phyloP scores from a whole-genome alignment of 192 early-diverging fungal species.

The Coemansia sp. region DNA sequence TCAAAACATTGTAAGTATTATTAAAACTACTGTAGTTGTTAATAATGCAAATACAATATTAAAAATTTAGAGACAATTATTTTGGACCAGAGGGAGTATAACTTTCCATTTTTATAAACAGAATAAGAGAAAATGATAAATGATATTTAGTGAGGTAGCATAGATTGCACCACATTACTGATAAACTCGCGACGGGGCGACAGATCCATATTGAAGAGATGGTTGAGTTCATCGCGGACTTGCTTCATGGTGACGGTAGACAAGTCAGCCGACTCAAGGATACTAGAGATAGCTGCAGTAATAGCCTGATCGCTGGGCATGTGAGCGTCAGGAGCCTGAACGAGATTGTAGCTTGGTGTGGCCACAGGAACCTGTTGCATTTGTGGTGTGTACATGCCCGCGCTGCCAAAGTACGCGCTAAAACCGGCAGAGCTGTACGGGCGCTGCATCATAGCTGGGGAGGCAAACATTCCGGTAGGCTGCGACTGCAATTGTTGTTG shows the following conservation, averaged over 20 bases:
- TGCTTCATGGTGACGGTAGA: slow-evolving; percentile 75
- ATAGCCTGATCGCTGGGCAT: slow-evolving; percentile 59
- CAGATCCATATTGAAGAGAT: slow-evolving; percentile 65
- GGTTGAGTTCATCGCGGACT: slow-evolving; percentile 64
- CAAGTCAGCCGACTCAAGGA: slow-evolving; percentile 69
- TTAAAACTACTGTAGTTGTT: too few relatives aligned
- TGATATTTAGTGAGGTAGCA: slow-evolving; percentile 11
- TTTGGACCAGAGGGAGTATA: neutral
- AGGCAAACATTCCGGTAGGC: neutral
- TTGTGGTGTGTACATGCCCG: slow-evolving; percentile 10
- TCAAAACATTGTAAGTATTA: too few relatives aligned
- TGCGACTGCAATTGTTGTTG: neutral
- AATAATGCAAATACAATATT: neutral
- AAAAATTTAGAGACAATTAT: neutral
- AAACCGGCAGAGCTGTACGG: slow-evolving; percentile 24
- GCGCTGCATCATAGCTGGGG: slow-evolving; percentile 1
- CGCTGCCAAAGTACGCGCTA: slow-evolving; percentile 28
- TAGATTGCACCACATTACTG: slow-evolving; percentile 55
- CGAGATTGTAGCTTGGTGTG: slow-evolving; percentile 24
- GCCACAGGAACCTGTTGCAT: slow-evolving; percentile 18
- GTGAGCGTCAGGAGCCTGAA: slow-evolving; percentile 22
- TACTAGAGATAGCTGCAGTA: slow-evolving; percentile 58
- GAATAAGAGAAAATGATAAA: neutral
- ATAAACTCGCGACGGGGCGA: slow-evolving; percentile 16
- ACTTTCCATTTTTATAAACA: neutral